Evolutionary conservation across 768 basidiomycete genomes (phyloP), one percentile per base, ranked within the genome.

Genomic region (Chalciporus pseudorubinellus): DNA sequence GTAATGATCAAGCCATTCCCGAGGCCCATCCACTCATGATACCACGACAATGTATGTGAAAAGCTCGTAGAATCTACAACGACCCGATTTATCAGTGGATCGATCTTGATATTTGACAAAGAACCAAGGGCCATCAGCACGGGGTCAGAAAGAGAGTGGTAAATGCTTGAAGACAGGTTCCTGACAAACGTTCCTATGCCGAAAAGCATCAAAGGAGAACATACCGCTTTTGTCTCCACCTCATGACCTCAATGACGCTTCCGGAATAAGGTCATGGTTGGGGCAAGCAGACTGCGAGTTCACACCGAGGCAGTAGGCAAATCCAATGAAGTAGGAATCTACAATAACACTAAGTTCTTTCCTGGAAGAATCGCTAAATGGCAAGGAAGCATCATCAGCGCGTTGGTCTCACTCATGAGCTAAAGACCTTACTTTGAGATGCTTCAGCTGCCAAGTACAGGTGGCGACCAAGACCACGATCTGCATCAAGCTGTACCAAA

Each of bases 401-500:
- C 24, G 20, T 19, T 11, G 21, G 0, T 28, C 40, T 3, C 26
- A 22, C 46, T 48, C 41, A 38, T 56, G 44, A 31, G 16, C 4
- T 39, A 46, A 22, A 28, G 7, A 29, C 71, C 82, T 64, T 61
- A 92, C 91, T 76, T 84, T 90, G 52, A 99, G 75, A 78, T 98
- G 91, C 63, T 90, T 77, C 65, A 97, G 74, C 70, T 98, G 97
- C 95, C 95, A 98, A 26, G 81, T 76, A 61, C 92, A 98, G 2
- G 95, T 95, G 16, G 74, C 81, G 40, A 98, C 69, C 39, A 99
- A 72, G 11, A 95, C 85, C 13, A 79, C 70, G 51, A 98, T 92
- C 76, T 99, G 95, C 29, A 82, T 78, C 22, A 98, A 42, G 62
- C 86, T 93, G 71, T 97, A 98, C 92, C 92, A 98, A 40, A 98